These are phyloP conservation scores for Aspergillus clavatus DNA, from an alignment of 2,329 filamentous ascomycete genomes.

Conservation along the genomic window DNA sequence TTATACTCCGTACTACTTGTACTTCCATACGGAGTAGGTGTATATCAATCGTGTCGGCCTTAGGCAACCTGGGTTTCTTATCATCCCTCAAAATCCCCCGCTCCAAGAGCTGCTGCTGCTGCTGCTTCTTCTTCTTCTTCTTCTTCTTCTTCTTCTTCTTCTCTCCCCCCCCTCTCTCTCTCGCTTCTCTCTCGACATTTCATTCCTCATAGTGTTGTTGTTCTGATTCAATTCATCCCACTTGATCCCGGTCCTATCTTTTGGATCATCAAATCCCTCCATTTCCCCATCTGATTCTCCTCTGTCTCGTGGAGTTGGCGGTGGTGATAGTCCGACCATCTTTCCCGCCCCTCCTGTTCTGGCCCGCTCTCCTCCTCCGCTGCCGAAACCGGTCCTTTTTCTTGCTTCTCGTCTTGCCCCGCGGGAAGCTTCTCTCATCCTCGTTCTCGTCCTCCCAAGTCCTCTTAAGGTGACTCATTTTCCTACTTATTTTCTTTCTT, in stretches of 20 bases:
- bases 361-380: slow-evolving; percentile 9
- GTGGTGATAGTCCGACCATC: neutral
- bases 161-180: too few species aligned
- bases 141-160: neutral
- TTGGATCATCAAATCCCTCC: neutral
- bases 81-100: slow-evolving; percentile 2
- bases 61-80: neutral
- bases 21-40: neutral
- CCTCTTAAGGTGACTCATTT: slow-evolving; percentile 16
- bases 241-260: neutral
- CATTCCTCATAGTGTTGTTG: too few species aligned
- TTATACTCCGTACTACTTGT: neutral
- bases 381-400: slow-evolving; percentile 23
- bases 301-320: slow-evolving; percentile 4
- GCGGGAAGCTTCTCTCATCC: slow-evolving; percentile 11
- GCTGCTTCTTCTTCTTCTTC: neutral
- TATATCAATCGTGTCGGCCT: neutral
- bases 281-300: slow-evolving; percentile 5
- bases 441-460: slow-evolving; percentile 1
- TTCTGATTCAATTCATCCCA: neutral
- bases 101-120: too few species aligned
- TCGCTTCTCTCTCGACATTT: too few species aligned
- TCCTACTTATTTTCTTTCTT: slow-evolving; percentile 2
- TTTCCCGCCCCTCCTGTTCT: slow-evolving; percentile 1
- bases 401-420: slow-evolving; percentile 13